These are phyloP conservation scores for Exophiala spinifera DNA, from an alignment of 2,329 filamentous ascomycete species.

Conservation along the genomic window DNA sequence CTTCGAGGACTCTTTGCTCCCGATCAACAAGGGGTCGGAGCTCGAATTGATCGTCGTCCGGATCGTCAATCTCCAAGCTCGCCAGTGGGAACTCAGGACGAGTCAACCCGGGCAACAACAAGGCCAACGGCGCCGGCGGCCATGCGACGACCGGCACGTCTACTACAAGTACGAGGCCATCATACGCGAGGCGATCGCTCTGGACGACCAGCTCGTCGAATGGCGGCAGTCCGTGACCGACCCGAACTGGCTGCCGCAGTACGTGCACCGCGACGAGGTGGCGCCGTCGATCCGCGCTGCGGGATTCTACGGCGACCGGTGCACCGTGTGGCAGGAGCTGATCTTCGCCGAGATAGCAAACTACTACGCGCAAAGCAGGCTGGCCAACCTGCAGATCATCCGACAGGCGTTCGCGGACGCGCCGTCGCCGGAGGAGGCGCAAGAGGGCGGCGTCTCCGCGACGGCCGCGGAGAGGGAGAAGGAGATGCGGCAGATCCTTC, in stretches of 20 bases:
- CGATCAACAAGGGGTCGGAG: slow-evolving; percentile 7
- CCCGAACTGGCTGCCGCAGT: slow-evolving; percentile 18
- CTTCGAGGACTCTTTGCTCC: slow-evolving; percentile 18
- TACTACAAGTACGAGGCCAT: slow-evolving; percentile 14
- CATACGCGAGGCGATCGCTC: slow-evolving; percentile 20
- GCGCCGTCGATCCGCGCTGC: slow-evolving; percentile 22
- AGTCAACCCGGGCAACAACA: background rate
- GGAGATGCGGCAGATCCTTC: slow-evolving; percentile 7
- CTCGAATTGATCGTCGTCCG: slow-evolving; percentile 21
- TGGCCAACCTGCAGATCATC: slow-evolving; percentile 26
- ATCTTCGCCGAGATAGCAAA: slow-evolving; percentile 16
- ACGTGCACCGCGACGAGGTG: slow-evolving; percentile 21
- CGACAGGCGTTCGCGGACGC: slow-evolving; percentile 20
- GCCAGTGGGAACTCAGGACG: slow-evolving; percentile 13
- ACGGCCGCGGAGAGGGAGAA: no score
- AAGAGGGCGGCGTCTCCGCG: no score
- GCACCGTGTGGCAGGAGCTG: slow-evolving; percentile 26
- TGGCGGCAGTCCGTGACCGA: slow-evolving; percentile 22
- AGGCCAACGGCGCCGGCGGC: no score
- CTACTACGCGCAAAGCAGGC: slow-evolving; percentile 14
- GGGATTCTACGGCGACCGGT: slow-evolving; percentile 26
- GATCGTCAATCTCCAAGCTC: slow-evolving; percentile 17
- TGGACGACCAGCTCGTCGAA: slow-evolving; percentile 17
- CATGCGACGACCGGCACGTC: background rate
- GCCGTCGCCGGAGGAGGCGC: no score